phyloP scores from a whole-genome alignment of 495 filamentous ascomycete genomes.

The Daldinia caldariorum region DNA sequence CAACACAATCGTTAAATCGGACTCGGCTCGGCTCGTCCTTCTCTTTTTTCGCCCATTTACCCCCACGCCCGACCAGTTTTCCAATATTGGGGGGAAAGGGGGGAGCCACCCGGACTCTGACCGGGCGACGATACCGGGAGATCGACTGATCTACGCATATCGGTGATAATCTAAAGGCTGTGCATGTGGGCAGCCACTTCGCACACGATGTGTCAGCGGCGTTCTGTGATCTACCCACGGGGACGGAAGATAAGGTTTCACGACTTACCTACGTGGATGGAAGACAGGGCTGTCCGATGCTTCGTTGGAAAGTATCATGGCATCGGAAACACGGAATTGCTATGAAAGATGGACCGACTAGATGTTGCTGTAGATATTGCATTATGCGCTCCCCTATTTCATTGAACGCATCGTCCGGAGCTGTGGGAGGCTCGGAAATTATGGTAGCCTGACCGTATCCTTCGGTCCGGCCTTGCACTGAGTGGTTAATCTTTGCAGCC shows the following conservation, averaged over 20 bases:
- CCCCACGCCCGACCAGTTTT: conserved; percentile 2
- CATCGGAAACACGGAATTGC: conserved; percentile 11
- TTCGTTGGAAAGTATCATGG: not conserved
- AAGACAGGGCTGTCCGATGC: conserved; percentile 6
- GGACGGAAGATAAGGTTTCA: conserved; percentile 12
- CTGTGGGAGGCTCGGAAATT: not conserved
- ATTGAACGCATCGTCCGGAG: not conserved
- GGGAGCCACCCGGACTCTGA: not conserved
- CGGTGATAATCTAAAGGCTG: conserved; percentile 2
- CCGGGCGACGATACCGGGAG: not conserved
- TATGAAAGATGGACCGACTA: no score
- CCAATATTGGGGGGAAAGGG: not conserved
- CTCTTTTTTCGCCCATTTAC: not conserved
- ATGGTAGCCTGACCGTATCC: conserved; percentile 2
- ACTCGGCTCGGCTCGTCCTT: conserved; percentile 3
- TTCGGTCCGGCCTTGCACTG: not conserved
- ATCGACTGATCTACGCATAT: conserved; percentile 1
- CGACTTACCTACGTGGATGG: conserved; percentile 12
- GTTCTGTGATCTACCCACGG: conserved; percentile 4
- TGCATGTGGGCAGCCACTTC: conserved; percentile 5
- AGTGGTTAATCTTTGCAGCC: conserved; percentile 3
- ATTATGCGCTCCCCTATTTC: not conserved
- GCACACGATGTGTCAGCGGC: conserved; percentile 27
- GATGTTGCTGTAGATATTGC: no score
- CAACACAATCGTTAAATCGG: not conserved